A percentile compares a stretch with the other conserved stretches of the same genome.
phyloP scores from a whole-genome alignment of 441 rosid species.

The Adansonia grandidieri region DNA sequence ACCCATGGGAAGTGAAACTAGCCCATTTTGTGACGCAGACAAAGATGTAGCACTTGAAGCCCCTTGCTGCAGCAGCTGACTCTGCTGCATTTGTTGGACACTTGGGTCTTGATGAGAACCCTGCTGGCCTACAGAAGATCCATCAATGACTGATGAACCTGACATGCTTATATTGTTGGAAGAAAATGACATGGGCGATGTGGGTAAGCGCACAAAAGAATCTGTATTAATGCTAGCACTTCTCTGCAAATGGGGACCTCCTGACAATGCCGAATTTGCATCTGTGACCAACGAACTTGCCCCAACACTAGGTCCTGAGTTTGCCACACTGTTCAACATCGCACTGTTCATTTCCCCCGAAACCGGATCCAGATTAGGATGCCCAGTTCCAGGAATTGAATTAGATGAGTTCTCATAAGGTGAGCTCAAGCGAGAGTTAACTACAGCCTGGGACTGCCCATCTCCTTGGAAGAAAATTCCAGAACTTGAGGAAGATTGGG shows the following conservation, averaged over 20 bases:
- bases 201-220: conserved; percentile 92
- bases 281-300: conserved; percentile 97
- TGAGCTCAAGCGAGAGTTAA: conserved; percentile 82
- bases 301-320: conserved; percentile 92
- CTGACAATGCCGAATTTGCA: conserved; percentile 93
- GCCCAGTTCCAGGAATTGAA: conserved; percentile 76
- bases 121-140: conserved; percentile 78
- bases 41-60: conserved; percentile 78
- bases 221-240: conserved; percentile 96
- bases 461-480: conserved; percentile 97
- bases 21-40: conserved; percentile 68
- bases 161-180: conserved; percentile 90
- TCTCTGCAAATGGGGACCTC: conserved; percentile 90
- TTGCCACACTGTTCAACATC: conserved; percentile 77
- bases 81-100: conserved; percentile 61
- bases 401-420: conserved; percentile 82
- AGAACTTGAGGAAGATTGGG: conserved; percentile 93
- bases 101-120: conserved; percentile 70
- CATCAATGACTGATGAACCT: conserved; percentile 85
- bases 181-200: conserved; percentile 89
- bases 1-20: conserved; percentile 62
- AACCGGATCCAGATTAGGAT: conserved; percentile 67
- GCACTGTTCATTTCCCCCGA: conserved; percentile 85
- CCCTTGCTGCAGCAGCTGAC: conserved; percentile 60
- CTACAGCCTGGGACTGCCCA: conserved; percentile 85